Conservation (phyloP, 2,329 filamentous ascomycete genomes). For the Aspergillus sp. region DNA sequence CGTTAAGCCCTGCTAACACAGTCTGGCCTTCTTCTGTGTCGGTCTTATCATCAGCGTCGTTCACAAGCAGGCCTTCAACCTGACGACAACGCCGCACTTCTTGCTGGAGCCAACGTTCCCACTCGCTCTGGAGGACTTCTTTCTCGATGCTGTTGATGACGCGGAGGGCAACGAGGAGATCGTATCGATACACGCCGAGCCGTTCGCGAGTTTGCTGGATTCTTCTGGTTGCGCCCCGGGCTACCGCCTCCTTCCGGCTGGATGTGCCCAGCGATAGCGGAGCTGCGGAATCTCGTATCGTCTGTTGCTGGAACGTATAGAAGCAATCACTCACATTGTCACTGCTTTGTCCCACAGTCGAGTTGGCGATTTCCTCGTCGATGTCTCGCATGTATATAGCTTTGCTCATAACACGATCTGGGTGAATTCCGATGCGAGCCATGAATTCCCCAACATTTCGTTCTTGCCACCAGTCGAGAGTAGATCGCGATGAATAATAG, state of each 20-base stretch:
- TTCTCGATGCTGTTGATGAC: slow-evolving; percentile 86
- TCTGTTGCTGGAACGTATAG: slow-evolving; percentile 45
- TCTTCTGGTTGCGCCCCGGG: slow-evolving; percentile 49
- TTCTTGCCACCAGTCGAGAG: slow-evolving; percentile 81
- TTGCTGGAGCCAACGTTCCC: slow-evolving; percentile 85
- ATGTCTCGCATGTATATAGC: slow-evolving; percentile 82
- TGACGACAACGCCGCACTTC: slow-evolving; percentile 76
- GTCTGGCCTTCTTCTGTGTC: slow-evolving; percentile 23
- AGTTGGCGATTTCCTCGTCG: slow-evolving; percentile 58
- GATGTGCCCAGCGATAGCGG: slow-evolving; percentile 30
- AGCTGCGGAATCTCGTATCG: slow-evolving; percentile 32
- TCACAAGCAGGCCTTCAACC: slow-evolving; percentile 49
- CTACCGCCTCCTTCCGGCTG: slow-evolving; percentile 28
- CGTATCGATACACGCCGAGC: slow-evolving; percentile 81
- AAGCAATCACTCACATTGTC: slow-evolving; percentile 41
- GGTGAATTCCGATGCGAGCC: slow-evolving; percentile 73
- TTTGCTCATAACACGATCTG: slow-evolving; percentile 78
- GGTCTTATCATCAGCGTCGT: slow-evolving; percentile 21
- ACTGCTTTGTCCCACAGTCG: slow-evolving; percentile 27
- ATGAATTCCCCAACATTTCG: slow-evolving; percentile 78
- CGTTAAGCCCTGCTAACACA: slow-evolving; percentile 36
- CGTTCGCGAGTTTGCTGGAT: slow-evolving; percentile 79
- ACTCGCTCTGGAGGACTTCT: slow-evolving; percentile 83
- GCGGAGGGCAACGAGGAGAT: slow-evolving; percentile 84
- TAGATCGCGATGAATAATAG: slow-evolving; percentile 71